Evolutionary conservation across 1,139 yeast genomes (phyloP), one percentile per base, ranked within the genome.

Genomic region (Sugiyamaella novakii): DNA sequence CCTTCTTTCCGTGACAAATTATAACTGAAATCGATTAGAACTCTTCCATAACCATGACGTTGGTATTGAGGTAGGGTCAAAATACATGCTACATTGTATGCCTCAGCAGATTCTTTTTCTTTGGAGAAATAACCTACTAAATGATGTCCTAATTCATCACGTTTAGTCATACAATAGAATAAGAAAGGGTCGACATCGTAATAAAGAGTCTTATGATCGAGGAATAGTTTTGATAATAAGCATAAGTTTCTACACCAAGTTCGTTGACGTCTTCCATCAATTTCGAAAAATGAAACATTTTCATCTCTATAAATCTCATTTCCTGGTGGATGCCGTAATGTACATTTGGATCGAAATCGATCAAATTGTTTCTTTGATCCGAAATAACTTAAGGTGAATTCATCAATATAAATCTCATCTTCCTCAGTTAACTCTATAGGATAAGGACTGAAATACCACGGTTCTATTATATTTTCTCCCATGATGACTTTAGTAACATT

Each of bases 381-480:
- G 69, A 87, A 92, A 67, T 87, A 94, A 50, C 87, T 82, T 53
- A 94, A 69, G 1, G 97, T 83, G 65, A 87, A 92, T 68, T 91
- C 98, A 69, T 96, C 94, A 39, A 94, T 84, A 66, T 85, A 94
- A 18, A 92, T 79, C 51, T 78, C 82, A 62, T 91, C 98, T 56
- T 84, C 94, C 59, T 91, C 98, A 0, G 97, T 89, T 50, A 89
- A 76, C 65, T 92, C 98, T 12, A 88, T 77, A 0, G 99, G 99
- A 65, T 94, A 92, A 0, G 99, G 98, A 1, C 96, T 87, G 64
- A 94, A 92, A 69, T 92, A 94, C 99, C 99, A 92, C 1, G 99
- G 98, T 65, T 92, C 99, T 43, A 94, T 87, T 55, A 87, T 87
- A 67, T 83, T 89, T 55, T 85, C 87, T 1, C 98, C 99, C 69